These are phyloP conservation scores for Aspergillus tubingensis DNA, from an alignment of 2,329 filamentous ascomycete species.

Conservation along the genomic window DNA sequence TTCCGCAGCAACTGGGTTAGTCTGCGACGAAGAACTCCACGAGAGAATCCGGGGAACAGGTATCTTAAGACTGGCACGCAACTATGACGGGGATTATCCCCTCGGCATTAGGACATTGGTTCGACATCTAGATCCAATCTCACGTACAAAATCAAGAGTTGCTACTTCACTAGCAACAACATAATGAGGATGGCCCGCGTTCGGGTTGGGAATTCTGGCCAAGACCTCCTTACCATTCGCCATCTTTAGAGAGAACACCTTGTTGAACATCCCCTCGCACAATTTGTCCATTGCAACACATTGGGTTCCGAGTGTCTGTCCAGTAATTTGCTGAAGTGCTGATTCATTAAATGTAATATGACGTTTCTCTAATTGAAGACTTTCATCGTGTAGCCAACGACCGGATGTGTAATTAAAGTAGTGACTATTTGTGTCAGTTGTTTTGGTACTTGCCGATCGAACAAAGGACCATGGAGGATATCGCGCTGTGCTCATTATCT, in stretches of 20 bases:
- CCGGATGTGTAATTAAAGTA: conserved; percentile 33
- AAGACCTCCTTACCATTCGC: conserved; percentile 16
- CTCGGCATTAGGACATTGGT: too few relatives aligned
- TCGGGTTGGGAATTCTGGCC: conserved; percentile 23
- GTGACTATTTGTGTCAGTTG: not conserved
- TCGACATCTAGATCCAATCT: too few relatives aligned
- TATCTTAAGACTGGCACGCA: conserved; percentile 20
- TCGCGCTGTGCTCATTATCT: too few relatives aligned
- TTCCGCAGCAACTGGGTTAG: conserved; percentile 22
- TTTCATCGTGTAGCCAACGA: conserved; percentile 39
- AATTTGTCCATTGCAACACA: conserved; percentile 36
- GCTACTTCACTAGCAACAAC: conserved; percentile 27
- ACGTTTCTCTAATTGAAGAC: conserved; percentile 30
- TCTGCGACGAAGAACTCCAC: conserved; percentile 18
- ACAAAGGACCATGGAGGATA: too few relatives aligned
- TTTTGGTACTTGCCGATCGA: too few relatives aligned
- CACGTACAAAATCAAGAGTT: conserved; percentile 25
- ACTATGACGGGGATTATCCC: conserved; percentile 3
- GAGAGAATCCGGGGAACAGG: conserved; percentile 21
- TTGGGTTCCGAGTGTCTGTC: conserved; percentile 23
- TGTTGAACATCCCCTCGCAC: conserved; percentile 25
- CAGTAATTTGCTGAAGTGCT: conserved; percentile 32
- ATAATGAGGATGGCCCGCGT: conserved; percentile 16
- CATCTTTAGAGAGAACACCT: conserved; percentile 31
- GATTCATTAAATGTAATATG: conserved; percentile 37